Conservation (phyloP, 257 asterid genomes). For the Anisodus acutangulus region DNA sequence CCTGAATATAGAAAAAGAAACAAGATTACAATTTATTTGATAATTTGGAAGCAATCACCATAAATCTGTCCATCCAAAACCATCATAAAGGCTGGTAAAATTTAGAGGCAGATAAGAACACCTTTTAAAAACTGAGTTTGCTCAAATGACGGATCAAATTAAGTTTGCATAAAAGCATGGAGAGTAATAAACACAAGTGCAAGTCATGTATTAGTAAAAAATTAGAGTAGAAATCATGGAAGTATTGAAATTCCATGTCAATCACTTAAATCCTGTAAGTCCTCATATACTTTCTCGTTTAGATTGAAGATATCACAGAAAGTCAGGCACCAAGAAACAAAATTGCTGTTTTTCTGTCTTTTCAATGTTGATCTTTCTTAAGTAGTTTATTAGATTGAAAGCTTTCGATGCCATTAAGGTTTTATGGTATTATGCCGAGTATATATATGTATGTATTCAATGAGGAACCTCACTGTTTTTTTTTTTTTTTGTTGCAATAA, state of each 20-base stretch:
- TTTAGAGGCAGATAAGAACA: neutral
- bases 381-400: too few species aligned
- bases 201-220: neutral
- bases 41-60: neutral
- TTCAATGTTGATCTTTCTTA: too few species aligned
- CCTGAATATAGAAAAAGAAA: conserved; percentile 49
- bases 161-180: neutral
- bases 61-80: neutral
- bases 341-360: too few species aligned
- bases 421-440: too few species aligned
- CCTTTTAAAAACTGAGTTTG: neutral
- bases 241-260: neutral
- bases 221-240: neutral
- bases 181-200: neutral
- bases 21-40: neutral
- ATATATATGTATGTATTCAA: too few species aligned
- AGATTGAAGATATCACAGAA: neutral
- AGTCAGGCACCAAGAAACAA: too few species aligned
- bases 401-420: too few species aligned
- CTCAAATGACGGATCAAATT: neutral
- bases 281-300: neutral
- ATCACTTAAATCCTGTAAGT: neutral
- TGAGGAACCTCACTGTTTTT: too few species aligned
- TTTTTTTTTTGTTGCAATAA: too few species aligned
- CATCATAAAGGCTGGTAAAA: neutral